Evolutionary conservation across 768 basidiomycete genomes (phyloP), one percentile per base, ranked within the genome.

Genomic region (Phaeolepiota aurea): DNA sequence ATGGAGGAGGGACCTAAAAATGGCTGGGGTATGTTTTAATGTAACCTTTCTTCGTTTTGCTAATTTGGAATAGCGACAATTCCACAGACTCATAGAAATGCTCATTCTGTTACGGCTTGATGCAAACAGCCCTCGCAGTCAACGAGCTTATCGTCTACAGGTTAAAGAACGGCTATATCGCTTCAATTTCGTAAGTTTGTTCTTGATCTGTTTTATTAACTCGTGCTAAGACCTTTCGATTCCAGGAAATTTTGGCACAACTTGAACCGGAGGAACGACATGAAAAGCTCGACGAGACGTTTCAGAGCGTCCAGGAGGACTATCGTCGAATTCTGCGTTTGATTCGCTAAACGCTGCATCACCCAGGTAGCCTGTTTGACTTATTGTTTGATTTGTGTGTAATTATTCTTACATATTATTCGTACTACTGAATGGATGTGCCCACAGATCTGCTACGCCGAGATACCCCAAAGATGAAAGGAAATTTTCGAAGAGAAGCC

Each of bases 111-210:
- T 77, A 40, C 74, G 78, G 22, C 62, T 94, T 45, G 77, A 91
- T 49, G 68, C 75, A 3, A 52, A 61, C 2, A 82, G 93, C 52
- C 47, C 62, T 39, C 66, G 63, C 18, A 65, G 68, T 18, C 59
- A 68, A 49, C 76, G 69, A 39, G 79, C 83, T 7, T 96, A 84
- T 58, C 71, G 94, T 39, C 58, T 99, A 21, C 86, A 91, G 58
- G 91, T 94, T 54, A 99, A 99, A 62, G 91, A 96, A 58, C 76
- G 96, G 25, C 61, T 99, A 32, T 97, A 87, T 54, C 74, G 91
- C 15, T 97, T 97, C 64, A 99, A 98, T 63, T 96, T 82, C 57
- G 91, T 92, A 52, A 54, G 86, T 71, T 16, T 15, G 5, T 14
- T 11, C 14, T 9, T 32, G 25, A 11, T 40, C 16, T 42, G 37